Conservation (phyloP, 2,329 filamentous ascomycete species). For the Xylariaceae sp. region DNA sequence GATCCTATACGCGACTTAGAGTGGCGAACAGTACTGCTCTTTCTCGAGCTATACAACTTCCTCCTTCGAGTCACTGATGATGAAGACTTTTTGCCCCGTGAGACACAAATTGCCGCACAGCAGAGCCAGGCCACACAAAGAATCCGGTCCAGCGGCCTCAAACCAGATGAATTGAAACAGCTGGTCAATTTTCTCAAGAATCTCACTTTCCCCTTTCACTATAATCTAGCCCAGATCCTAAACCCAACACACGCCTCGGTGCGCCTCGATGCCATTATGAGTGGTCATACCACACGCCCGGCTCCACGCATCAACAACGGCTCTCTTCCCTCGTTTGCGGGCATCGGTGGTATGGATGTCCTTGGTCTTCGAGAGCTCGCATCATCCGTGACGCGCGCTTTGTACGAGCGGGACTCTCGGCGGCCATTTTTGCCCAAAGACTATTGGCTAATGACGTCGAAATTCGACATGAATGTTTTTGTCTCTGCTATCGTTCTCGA, state of each 20-base stretch:
- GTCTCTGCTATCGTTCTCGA: slow-evolving; percentile 83
- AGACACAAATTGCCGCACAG: slow-evolving; percentile 38
- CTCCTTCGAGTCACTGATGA: slow-evolving; percentile 91
- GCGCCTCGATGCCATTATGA: slow-evolving; percentile 22
- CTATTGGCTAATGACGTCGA: slow-evolving; percentile 90
- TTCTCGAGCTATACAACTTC: slow-evolving; percentile 92
- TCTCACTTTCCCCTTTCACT: slow-evolving; percentile 83
- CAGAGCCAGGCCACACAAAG: slow-evolving; percentile 43
- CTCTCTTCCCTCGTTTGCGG: slow-evolving; percentile 31
- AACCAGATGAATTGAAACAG: slow-evolving; percentile 66
- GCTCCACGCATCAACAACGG: slow-evolving; percentile 10
- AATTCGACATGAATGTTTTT: slow-evolving; percentile 86
- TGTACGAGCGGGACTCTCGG: slow-evolving; percentile 91
- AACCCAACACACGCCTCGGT: slow-evolving; percentile 23
- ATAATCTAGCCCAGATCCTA: slow-evolving; percentile 67
- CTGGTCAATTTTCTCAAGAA: slow-evolving; percentile 87
- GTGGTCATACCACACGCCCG: slow-evolving; percentile 13
- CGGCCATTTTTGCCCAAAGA: slow-evolving; percentile 76
- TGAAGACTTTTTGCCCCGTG: slow-evolving; percentile 82
- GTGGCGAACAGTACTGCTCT: slow-evolving; percentile 86
- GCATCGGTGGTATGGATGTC: slow-evolving; percentile 69
- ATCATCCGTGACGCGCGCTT: slow-evolving; percentile 76
- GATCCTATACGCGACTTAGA: slow-evolving; percentile 56
- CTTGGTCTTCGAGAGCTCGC: slow-evolving; percentile 77
- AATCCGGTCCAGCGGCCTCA: slow-evolving; percentile 64